phyloP scores from a whole-genome alignment of 225 moss, liverwort and hornwort genomes.

The Physcomitrellopsis africana region DNA sequence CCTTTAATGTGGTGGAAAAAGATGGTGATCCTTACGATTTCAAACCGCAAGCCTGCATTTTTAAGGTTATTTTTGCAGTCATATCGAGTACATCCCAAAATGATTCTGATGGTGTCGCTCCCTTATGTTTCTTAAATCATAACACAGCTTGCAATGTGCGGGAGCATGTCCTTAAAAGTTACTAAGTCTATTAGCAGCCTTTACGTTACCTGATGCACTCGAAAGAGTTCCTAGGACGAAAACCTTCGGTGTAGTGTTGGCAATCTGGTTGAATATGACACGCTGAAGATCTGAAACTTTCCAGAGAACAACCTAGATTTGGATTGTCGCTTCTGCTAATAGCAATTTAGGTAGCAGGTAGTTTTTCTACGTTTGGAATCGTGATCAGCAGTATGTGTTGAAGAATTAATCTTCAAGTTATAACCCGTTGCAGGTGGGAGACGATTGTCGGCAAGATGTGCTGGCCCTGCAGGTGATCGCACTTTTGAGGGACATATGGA shows the following conservation, averaged over 20 bases:
- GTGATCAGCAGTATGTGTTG: constrained; percentile 2
- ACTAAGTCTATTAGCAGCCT: not conserved
- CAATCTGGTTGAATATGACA: not conserved
- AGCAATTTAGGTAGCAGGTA: constrained; percentile 8
- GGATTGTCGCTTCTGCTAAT: not conserved
- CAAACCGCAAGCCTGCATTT: constrained; percentile 80
- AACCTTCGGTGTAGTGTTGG: not conserved
- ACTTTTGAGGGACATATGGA: constrained; percentile 73
- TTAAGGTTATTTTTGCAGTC: constrained; percentile 58
- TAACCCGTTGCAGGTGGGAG: constrained; percentile 65
- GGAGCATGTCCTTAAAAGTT: constrained; percentile 7
- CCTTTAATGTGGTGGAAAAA: constrained; percentile 86
- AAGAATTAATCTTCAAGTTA: constrained; percentile 5
- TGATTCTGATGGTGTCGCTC: not conserved
- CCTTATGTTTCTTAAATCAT: not conserved
- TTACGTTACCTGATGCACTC: not conserved
- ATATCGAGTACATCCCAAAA: constrained; percentile 1
- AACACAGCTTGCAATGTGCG: not conserved
- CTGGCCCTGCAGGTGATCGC: constrained; percentile 88
- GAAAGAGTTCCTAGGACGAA: not conserved
- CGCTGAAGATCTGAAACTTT: not conserved
- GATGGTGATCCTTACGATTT: constrained; percentile 69
- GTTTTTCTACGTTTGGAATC: constrained; percentile 2
- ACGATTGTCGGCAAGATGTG: constrained; percentile 93
- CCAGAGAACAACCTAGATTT: not conserved